phyloP scores from a whole-genome alignment of 164 flowering plant genomes.

The Chimonanthus salicifolius region DNA sequence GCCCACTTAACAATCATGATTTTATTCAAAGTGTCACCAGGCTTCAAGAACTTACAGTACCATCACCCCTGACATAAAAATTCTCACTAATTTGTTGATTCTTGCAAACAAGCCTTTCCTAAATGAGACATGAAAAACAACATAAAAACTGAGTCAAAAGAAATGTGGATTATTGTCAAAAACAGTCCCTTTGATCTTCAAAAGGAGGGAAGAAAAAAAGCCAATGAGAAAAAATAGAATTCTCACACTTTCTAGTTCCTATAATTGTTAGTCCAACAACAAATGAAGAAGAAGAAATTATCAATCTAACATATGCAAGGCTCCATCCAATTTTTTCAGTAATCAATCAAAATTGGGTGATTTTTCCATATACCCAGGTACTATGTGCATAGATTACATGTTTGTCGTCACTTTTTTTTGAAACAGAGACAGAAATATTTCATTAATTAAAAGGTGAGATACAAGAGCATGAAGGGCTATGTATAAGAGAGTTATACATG shows the following conservation, averaged over 20 bases:
- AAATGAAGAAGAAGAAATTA: too few species aligned
- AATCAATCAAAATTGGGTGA: too few species aligned
- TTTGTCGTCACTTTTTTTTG: too few species aligned
- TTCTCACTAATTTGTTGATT: slow-evolving; percentile 92
- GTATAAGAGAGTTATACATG: too few species aligned
- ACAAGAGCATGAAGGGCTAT: too few species aligned
- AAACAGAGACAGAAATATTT: too few species aligned
- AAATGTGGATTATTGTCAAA: not conserved
- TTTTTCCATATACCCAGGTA: too few species aligned
- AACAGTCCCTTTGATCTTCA: not conserved
- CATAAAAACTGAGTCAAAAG: slow-evolving; percentile 4
- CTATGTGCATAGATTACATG: too few species aligned
- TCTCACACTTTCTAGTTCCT: not conserved
- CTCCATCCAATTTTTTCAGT: too few species aligned
- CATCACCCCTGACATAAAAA: slow-evolving; percentile 97
- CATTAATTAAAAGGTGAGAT: too few species aligned
- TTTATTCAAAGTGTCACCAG: not conserved
- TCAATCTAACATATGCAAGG: too few species aligned
- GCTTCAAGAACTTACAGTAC: slow-evolving; percentile 68
- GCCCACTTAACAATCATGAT: slow-evolving; percentile 1
- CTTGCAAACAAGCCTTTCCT: slow-evolving; percentile 81
- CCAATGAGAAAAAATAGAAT: not conserved
- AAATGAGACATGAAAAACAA: slow-evolving; percentile 8
- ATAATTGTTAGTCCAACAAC: too few species aligned
- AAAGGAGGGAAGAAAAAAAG: not conserved